phyloP scores from a whole-genome alignment of 305 asterid genomes.

The Fraxinus baroniana region DNA sequence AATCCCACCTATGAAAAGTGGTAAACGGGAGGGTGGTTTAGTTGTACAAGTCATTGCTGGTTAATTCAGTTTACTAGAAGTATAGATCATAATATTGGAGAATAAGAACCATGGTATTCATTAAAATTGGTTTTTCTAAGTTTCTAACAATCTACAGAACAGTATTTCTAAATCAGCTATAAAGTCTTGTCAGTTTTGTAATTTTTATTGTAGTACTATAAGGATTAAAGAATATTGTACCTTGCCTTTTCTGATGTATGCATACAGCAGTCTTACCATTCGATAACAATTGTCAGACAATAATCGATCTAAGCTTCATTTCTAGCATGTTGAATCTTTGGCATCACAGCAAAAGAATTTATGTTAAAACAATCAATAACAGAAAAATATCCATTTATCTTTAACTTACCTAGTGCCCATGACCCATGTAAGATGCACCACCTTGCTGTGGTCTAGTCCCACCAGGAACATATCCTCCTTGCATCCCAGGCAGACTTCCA shows the following conservation, averaged over 20 bases:
- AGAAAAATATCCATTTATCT: slow-evolving; percentile 27
- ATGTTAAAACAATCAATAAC: not conserved
- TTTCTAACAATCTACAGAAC: not conserved
- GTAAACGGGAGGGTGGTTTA: not conserved
- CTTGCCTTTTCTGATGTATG: not conserved
- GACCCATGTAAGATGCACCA: slow-evolving; percentile 86
- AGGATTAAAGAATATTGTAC: not conserved
- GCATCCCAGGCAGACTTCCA: slow-evolving; percentile 67
- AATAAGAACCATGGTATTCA: not conserved
- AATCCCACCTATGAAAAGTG: not conserved
- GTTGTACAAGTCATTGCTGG: not conserved
- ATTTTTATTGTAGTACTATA: not conserved
- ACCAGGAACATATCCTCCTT: slow-evolving; percentile 80
- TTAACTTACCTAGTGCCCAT: slow-evolving; percentile 68
- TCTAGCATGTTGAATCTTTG: not conserved
- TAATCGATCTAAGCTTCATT: not conserved
- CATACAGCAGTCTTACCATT: not conserved
- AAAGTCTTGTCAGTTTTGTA: not conserved
- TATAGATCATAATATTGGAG: not conserved
- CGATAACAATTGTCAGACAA: not conserved
- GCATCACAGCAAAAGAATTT: not conserved
- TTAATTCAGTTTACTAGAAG: not conserved
- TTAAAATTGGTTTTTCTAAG: not conserved
- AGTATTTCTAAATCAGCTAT: not conserved
- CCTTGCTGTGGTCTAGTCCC: slow-evolving; percentile 81